Conservation (phyloP, 1,139 yeast species). For the Williopsis jadinii region DNA sequence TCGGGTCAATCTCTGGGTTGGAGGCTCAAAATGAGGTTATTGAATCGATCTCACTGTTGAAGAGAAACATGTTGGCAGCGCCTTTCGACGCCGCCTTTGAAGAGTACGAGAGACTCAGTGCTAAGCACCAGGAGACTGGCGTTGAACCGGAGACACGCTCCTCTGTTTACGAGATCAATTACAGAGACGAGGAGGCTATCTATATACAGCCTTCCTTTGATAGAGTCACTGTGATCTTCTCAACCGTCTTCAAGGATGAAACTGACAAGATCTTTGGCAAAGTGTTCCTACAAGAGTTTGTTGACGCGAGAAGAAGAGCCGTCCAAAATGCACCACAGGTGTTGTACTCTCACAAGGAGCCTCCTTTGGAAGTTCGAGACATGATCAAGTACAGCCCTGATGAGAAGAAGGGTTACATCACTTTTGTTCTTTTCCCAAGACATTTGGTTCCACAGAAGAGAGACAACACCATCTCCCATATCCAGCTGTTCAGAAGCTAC, state of each 20-base stretch:
- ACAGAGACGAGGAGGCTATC: slow-evolving; percentile 91
- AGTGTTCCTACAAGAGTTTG: slow-evolving; percentile 94
- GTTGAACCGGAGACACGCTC: slow-evolving; percentile 39
- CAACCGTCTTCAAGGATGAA: slow-evolving; percentile 92
- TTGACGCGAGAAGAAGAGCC: slow-evolving; percentile 92
- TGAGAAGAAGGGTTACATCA: slow-evolving; percentile 64
- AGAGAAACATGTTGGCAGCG: slow-evolving; percentile 85
- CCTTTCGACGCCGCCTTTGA: slow-evolving; percentile 85
- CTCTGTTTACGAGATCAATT: slow-evolving; percentile 69
- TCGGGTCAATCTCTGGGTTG: slow-evolving; percentile 35
- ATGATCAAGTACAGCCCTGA: slow-evolving; percentile 31
- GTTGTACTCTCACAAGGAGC: slow-evolving; percentile 77
- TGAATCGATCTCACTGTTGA: slow-evolving; percentile 62
- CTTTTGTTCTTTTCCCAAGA: slow-evolving; percentile 64
- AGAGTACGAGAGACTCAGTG: slow-evolving; percentile 66
- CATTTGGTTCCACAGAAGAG: slow-evolving; percentile 62
- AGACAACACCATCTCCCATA: slow-evolving; percentile 81
- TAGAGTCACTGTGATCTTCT: slow-evolving; percentile 92
- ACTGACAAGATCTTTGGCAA: slow-evolving; percentile 94
- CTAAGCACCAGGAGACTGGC: slow-evolving; percentile 41
- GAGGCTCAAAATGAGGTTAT: slow-evolving; percentile 47
- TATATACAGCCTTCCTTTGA: slow-evolving; percentile 90
- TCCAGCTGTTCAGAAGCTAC: slow-evolving; percentile 88
- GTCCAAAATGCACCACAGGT: slow-evolving; percentile 99
- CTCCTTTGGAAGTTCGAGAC: slow-evolving; percentile 81